Percentiles rank a stretch among this genome's conserved stretches.
Evolutionary conservation across 805 yeast genomes (phyloP).

Genomic region (Isabelozyma gotoi): DNA sequence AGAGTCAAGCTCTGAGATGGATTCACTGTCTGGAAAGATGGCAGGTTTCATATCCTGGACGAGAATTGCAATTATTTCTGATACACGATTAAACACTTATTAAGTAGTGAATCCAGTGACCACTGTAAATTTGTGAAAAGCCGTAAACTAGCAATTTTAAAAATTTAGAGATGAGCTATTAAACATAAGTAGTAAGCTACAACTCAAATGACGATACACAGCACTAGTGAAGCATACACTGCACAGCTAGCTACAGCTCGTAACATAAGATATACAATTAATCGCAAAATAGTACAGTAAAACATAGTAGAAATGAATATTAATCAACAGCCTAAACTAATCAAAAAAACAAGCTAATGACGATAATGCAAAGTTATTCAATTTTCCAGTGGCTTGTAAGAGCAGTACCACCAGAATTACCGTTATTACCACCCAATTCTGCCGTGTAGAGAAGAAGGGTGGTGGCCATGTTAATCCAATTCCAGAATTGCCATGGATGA

Average conservation of each 20-base stretch:
- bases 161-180: no score
- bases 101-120: neutral
- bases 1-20: slow-evolving; percentile 88
- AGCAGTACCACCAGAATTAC: slow-evolving; percentile 28
- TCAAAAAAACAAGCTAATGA: neutral
- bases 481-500: slow-evolving; percentile 95
- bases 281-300: no score
- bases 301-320: neutral
- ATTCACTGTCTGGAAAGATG: slow-evolving; percentile 49
- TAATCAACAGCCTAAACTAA: neutral
- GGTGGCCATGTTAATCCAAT: slow-evolving; percentile 87
- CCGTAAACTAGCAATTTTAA: no score
- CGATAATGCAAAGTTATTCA: slow-evolving; percentile 18
- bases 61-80: slow-evolving; percentile 63
- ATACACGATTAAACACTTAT: slow-evolving; percentile 6
- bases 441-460: slow-evolving; percentile 77
- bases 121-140: neutral
- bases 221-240: no score
- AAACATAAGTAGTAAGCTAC: no score
- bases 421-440: slow-evolving; percentile 57
- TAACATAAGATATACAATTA: no score
- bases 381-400: slow-evolving; percentile 46
- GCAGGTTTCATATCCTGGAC: slow-evolving; percentile 49
- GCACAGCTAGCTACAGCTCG: no score
- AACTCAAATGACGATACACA: no score